Evolutionary conservation across 805 yeast species (phyloP), one percentile per base, ranked within the genome.

Genomic region (Nakazawaea ambrosiae): DNA sequence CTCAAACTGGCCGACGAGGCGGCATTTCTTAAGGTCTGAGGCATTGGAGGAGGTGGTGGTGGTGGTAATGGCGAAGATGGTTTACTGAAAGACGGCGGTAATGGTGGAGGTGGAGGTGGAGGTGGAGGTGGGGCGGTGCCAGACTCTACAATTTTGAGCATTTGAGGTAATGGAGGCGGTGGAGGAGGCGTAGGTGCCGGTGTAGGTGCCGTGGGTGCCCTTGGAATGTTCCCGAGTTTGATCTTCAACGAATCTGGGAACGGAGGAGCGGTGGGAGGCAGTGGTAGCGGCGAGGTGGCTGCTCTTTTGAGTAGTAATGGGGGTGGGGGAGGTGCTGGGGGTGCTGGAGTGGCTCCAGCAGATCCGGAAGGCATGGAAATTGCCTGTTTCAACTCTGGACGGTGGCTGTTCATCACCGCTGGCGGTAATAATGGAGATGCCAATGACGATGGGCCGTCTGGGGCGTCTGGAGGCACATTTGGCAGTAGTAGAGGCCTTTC

Each of bases 271-370:
- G 45, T 43, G 3, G 41, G 44, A 20, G 48, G 40, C 8, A 54
- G 58, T 11, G 48, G 47, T 3, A 48, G 45, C 16, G 56, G 51
- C 2, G 57, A 50, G 7, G 51, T 54, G 26, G 60, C 58, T 11
- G 64, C 54, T 44, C 47, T 31, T 53, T 54, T 11, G 15, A 33
- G 23, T 20, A 43, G 20, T 3, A 16, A 18, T 6, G 39, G 39
- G 12, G 20, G 36, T 31, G 44, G 46, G 8, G 46, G 44, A 6
- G 48, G 46, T 4, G 37, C 35, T 4, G 42, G 43, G 7, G 41
- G 25, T 2, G n/a, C n/a, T n/a, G n/a, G n/a, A n/a, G n/a, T n/a
- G n/a, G n/a, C n/a, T n/a, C n/a, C n/a, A n/a, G n/a, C n/a, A n/a
- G n/a, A n/a, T n/a, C n/a, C n/a, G n/a, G n/a, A n/a, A n/a, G n/a